phyloP scores from a whole-genome alignment of 345 rosid species.

The Syzygium aromaticum region DNA sequence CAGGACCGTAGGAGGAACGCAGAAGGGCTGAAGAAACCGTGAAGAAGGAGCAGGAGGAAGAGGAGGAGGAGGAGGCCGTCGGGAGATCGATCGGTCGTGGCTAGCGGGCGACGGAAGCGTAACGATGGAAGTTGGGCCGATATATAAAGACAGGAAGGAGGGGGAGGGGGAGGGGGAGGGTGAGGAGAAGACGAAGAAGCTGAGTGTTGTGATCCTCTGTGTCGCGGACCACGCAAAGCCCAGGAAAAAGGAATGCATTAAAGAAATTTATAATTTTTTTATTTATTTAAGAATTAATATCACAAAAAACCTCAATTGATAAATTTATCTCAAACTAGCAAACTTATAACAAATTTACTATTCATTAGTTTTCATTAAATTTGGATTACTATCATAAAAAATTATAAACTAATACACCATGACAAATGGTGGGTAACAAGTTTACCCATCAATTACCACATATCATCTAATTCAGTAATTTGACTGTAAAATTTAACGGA shows the following conservation, averaged over 20 bases:
- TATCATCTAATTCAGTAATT: too few relatives aligned
- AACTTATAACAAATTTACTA: too few relatives aligned
- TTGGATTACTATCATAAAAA: too few relatives aligned
- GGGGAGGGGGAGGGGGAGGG: neutral
- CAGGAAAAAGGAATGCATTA: neutral
- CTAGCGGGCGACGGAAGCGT: neutral
- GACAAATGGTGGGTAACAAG: too few relatives aligned
- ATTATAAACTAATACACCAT: too few relatives aligned
- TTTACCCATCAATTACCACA: too few relatives aligned
- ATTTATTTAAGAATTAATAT: neutral
- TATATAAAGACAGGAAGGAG: neutral
- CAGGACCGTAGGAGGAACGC: neutral
- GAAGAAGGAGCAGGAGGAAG: neutral
- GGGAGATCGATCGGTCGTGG: neutral
- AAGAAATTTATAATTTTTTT: neutral
- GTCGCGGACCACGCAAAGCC: slow-evolving; percentile 1
- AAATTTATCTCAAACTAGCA: too few relatives aligned
- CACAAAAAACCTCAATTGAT: too few relatives aligned
- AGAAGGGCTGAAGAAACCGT: neutral
- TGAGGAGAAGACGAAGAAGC: neutral
- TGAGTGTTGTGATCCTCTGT: slow-evolving; percentile 13
- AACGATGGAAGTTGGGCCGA: neutral
- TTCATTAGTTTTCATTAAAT: too few relatives aligned
- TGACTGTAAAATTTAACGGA: too few relatives aligned
- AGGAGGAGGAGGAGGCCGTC: neutral